A percentile compares a stretch with the other conserved stretches of the same genome.
Evolutionary conservation across 805 yeast genomes (phyloP).

Genomic region (Pichia scutulata): DNA sequence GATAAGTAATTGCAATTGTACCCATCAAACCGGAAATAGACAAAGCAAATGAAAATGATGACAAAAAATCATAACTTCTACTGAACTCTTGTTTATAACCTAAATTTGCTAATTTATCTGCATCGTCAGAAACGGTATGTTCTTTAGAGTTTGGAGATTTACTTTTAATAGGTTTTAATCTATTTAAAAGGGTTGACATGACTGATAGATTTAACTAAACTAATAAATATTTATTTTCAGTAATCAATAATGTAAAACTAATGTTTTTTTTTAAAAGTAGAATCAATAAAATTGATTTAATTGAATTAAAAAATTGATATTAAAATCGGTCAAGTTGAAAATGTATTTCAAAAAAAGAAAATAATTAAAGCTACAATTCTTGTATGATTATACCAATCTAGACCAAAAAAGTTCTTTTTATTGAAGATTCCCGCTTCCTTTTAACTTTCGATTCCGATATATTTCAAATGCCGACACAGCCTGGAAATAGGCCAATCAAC

Average conservation of each 20-base stretch:
- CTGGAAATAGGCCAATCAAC: background rate
- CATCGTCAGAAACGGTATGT: conserved; percentile 37
- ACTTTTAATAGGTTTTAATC: conserved; percentile 23
- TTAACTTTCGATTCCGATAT: background rate
- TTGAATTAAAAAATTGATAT: no score
- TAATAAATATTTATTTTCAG: background rate
- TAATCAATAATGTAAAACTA: no score
- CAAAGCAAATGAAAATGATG: conserved; percentile 58
- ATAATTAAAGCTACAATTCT: background rate
- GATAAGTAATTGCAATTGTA: conserved; percentile 47
- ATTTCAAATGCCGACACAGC: background rate
- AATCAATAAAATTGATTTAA: no score
- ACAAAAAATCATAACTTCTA: conserved; percentile 48
- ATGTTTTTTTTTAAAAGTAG: no score
- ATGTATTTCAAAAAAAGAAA: background rate
- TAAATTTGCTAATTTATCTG: conserved; percentile 32
- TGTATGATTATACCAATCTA: background rate
- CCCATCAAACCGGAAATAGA: conserved; percentile 62
- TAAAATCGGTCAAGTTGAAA: no score
- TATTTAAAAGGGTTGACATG: conserved; percentile 26
- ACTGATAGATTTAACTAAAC: background rate
- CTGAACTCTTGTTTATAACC: conserved; percentile 58
- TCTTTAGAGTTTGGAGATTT: background rate
- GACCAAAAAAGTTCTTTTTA: no score
- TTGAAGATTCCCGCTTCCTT: background rate